phyloP scores from a whole-genome alignment of 805 yeast genomes.

The Candida quercuum region DNA sequence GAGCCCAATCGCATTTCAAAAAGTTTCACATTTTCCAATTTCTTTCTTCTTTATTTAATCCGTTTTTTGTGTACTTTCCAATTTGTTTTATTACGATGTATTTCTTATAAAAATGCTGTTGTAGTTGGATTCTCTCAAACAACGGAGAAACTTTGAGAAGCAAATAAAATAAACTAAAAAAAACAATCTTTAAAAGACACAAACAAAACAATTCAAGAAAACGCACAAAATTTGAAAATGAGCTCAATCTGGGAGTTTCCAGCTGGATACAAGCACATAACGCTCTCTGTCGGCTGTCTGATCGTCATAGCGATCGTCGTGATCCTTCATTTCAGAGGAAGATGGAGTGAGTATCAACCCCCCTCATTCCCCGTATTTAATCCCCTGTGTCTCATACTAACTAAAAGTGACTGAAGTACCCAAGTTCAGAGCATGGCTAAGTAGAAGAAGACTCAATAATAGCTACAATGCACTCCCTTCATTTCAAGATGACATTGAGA shows the following conservation, averaged over 20 bases:
- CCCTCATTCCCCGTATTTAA: background rate
- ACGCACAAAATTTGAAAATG: background rate
- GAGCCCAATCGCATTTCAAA: too few species aligned
- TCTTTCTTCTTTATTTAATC: too few species aligned
- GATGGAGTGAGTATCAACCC: constrained; percentile 13
- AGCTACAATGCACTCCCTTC: constrained; percentile 21
- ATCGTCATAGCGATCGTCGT: background rate
- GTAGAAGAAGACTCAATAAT: constrained; percentile 22
- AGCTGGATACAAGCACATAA: background rate
- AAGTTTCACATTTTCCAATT: too few species aligned
- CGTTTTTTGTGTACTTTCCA: too few species aligned
- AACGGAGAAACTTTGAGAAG: background rate
- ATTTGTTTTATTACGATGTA: too few species aligned
- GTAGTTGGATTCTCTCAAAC: background rate
- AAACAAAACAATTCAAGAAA: background rate
- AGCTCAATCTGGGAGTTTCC: background rate
- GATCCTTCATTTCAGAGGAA: constrained; percentile 9
- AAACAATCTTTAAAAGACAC: too few species aligned
- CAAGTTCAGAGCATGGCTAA: constrained; percentile 16
- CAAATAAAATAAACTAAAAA: background rate
- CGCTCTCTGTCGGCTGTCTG: background rate
- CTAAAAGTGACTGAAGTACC: constrained; percentile 13
- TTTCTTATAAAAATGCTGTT: too few species aligned
- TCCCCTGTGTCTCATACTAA: too few species aligned
- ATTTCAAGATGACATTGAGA: constrained; percentile 44